Base-by-base conservation (phyloP, 331 rosid genomes). In the Saraca asoca region DNA sequence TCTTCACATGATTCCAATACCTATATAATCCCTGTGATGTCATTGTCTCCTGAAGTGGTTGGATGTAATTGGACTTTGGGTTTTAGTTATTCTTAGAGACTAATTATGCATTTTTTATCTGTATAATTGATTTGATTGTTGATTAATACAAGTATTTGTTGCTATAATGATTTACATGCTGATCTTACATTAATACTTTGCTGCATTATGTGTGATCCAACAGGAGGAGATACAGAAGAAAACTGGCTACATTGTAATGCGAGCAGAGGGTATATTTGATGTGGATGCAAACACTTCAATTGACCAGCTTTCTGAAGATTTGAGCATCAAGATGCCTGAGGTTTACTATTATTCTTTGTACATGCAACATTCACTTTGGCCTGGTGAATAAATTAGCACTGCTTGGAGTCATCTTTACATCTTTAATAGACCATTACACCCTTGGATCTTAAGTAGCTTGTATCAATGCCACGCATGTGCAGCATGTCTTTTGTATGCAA, bases 221-320 rank as follows among this genome's bases (percentile, higher is more conserved):
- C 78, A 94, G 99, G 99, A 94, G 84, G 99, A 94, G 84, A 94
- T 94, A 73, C 96, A 94, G 81, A 94, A 90, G 55, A 94, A 94
- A 82, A 94, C 97, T 16, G 99, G 99, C 66, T 94, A 94, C 74
- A 76, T 94, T 51, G 99, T 94, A 75, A 94, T 94, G 96, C 92
- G 96, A 62, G 97, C 99, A 0, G 88, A 86, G 72, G 99, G 99
- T 69, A 76, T 94, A 51, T 94, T 80, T 66, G 99, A 94, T 19
- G 99, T 94, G 54, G 99, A 94, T 82, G 99, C 99, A 39, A 94
- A 94, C 82, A 94, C 99, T 9, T 84, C 99, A 50, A 94, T 88
- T 38, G 91, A 94, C 80, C 99, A 94, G 80, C 97, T 94, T 52
- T 94, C 96, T 31, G 99, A 90, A 80, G 99, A 94, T 80, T 83